These are phyloP conservation scores for Cryphonectria carpinicola DNA, from an alignment of 2,329 filamentous ascomycete genomes.

Conservation along the genomic window DNA sequence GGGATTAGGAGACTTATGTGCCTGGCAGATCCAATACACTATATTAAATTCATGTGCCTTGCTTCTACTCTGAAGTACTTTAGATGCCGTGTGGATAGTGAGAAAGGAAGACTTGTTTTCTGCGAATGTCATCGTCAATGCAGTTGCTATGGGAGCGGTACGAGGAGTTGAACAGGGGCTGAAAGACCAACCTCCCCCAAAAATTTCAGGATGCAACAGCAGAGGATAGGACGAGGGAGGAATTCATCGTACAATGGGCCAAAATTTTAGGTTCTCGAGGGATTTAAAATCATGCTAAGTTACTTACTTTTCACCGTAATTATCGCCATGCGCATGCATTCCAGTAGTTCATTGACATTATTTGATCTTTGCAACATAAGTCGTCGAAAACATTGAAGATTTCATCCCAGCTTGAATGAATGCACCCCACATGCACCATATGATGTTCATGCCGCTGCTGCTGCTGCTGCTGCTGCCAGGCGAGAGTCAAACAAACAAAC, in stretches of 20 bases:
- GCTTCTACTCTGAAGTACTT: not conserved
- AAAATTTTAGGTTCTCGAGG: not conserved
- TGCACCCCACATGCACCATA: slow-evolving; percentile 1
- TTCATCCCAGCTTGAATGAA: not conserved
- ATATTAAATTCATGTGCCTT: not conserved
- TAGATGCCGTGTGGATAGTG: not conserved
- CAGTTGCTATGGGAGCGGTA: not conserved
- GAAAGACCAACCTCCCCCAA: too few relatives aligned
- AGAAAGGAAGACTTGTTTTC: not conserved
- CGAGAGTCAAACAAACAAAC: not conserved
- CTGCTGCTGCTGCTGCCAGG: not conserved
- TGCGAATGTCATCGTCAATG: not conserved
- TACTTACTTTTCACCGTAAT: too few relatives aligned
- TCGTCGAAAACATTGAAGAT: not conserved
- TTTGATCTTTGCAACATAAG: not conserved
- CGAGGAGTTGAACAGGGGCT: too few relatives aligned
- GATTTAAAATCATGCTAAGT: not conserved
- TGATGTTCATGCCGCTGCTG: not conserved
- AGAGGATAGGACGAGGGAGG: too few relatives aligned
- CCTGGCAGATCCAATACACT: not conserved
- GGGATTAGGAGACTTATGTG: not conserved
- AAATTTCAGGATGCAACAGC: too few relatives aligned
- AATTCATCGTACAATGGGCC: too few relatives aligned
- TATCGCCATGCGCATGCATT: not conserved
- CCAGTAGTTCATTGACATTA: not conserved